These are phyloP conservation scores for Nepenthes alata DNA, from an alignment of 179 eudicot genomes.

Conservation along the genomic window DNA sequence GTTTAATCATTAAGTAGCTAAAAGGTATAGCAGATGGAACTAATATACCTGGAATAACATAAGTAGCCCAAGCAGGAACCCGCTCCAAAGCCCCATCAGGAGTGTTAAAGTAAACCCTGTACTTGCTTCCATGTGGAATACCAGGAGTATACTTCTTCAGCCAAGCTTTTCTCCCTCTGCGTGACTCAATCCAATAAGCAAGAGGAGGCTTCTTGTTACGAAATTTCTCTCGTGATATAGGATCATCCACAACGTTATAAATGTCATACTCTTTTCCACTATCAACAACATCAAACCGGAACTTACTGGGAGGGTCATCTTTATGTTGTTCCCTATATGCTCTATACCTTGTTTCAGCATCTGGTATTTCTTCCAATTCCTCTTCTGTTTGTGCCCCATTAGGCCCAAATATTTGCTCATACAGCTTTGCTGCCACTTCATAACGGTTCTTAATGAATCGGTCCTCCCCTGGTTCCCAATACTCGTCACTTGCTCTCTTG, in stretches of 20 bases:
- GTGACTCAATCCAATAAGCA: conserved; percentile 85
- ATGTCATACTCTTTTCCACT: conserved; percentile 62
- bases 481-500: conserved; percentile 79
- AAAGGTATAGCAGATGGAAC: conserved; percentile 1
- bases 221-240: conserved; percentile 59
- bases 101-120: conserved; percentile 88
- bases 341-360: conserved; percentile 75
- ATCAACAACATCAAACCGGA: conserved; percentile 80
- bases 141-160: conserved; percentile 66
- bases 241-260: conserved; percentile 59
- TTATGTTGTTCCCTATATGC: conserved; percentile 83
- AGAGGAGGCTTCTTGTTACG: conserved; percentile 74
- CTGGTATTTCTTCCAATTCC: conserved; percentile 80
- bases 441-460: conserved; percentile 51
- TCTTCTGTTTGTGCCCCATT: conserved; percentile 89
- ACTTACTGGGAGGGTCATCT: conserved; percentile 69
- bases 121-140: conserved; percentile 89
- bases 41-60: conserved; percentile 75
- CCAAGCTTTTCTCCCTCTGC: conserved; percentile 98
- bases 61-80: conserved; percentile 97
- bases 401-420: conserved; percentile 90
- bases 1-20: background rate
- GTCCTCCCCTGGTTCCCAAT: conserved; percentile 99
- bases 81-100: conserved; percentile 87
- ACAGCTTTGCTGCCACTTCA: conserved; percentile 68